Conservation (phyloP, 208 protist genomes). For the Trypanosoma boissoni region DNA sequence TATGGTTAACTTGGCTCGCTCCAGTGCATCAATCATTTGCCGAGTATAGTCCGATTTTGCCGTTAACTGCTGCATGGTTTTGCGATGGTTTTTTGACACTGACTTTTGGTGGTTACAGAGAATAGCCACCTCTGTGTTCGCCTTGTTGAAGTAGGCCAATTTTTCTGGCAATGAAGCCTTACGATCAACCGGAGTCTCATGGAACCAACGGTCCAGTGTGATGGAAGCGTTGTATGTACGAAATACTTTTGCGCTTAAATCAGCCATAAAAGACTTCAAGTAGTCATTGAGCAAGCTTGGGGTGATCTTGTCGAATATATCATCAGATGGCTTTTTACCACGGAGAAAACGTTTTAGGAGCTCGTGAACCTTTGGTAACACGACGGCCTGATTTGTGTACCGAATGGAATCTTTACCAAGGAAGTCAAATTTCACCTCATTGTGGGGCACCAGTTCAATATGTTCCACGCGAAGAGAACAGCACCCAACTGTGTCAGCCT, state of each 20-base stretch:
- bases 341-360: conserved; percentile 89
- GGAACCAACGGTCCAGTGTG: conserved; percentile 96
- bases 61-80: conserved; percentile 78
- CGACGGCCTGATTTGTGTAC: conserved; percentile 92
- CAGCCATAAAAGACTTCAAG: conserved; percentile 96
- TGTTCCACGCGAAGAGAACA: conserved; percentile 98
- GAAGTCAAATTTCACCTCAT: conserved; percentile 95
- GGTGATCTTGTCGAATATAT: conserved; percentile 95
- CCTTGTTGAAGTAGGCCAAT: conserved; percentile 96
- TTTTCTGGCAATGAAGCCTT: conserved; percentile 81
- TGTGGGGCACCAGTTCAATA: conserved; percentile 72
- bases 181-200: conserved; percentile 78
- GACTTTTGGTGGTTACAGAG: conserved; percentile 99
- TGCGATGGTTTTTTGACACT: conserved; percentile 89
- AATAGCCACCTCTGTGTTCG: conserved; percentile 98
- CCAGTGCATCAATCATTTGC: conserved; percentile 75
- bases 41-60: conserved; percentile 74
- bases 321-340: conserved; percentile 70
- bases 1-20: conserved; percentile 50
- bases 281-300: conserved; percentile 94
- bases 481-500: conserved; percentile 98
- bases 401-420: conserved; percentile 99
- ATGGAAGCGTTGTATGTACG: conserved; percentile 99
- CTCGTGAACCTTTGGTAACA: conserved; percentile 90
- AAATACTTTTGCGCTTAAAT: conserved; percentile 98